Base-by-base conservation (phyloP, 176 grass and related monocot species). In the Oryza longistaminata region DNA sequence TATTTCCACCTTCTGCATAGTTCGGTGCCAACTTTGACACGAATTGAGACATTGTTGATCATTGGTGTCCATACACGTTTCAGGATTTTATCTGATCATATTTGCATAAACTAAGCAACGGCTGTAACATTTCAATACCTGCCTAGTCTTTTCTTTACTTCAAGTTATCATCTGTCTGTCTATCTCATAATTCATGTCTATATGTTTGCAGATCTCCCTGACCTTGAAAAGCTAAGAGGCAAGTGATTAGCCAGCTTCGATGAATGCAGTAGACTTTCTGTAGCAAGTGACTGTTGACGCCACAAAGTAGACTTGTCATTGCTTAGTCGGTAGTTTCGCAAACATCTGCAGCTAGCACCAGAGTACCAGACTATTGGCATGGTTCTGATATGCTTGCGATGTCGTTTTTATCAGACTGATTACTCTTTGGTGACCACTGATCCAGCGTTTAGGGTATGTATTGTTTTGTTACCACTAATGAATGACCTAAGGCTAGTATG, bases 201-300 rank as follows among this genome's bases (percentile, higher is more conserved):
- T 50, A 71, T 81, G n/a, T 42, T 52, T 89, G 87, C 93, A 95
- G 96, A 98, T 90, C 96, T 98, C 43, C 96, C 93, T 88, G 93
- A 98, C 90, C 91, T 98, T 29, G 96, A 95, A 87, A 98, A 98
- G 77, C 79, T 94, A 66, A 98, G 89, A 77, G 90, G 89, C 55
- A 98, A 95, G 53, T 98, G 87, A 90, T 52, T 9, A 77, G 43
- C 5, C 79, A 49, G 48, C 44, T 64, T 34, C 15, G 5, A 35
- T 76, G 74, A 66, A 73, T 61, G 82, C 35, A 82, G 27, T 74
- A 91, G 42, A 60, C 48, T 43, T 22, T 13, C 19, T 73, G 83
- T 82, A 83, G 60, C 74, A 86, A 71, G 71, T 85, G 35, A 81
- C 17, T 37, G 10, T 83, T 86, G 35, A 49, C 61, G 21, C 19